Base-by-base conservation (phyloP, 345 rosid species). In the Microthlaspi erraticum region DNA sequence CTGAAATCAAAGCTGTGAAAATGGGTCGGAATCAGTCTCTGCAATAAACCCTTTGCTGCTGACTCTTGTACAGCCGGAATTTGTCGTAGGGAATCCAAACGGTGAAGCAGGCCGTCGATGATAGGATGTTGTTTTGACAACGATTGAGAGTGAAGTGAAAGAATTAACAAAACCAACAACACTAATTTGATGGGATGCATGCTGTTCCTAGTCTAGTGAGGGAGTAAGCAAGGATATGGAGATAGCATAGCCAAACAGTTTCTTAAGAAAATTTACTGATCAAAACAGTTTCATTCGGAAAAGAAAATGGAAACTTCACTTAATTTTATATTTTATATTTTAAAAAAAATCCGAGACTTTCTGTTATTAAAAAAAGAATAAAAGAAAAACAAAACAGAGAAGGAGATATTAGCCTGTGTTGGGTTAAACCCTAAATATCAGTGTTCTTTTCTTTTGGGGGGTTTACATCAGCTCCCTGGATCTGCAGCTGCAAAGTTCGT, bases 21-120 rank as follows among this genome's bases (percentile, higher is more conserved):
- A 75, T 91, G 90, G 53, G 86, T 56, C 16, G 94, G 93, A 66
- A 93, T 83, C 81, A 93, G 79, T 82, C 98, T 82, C 45, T 72
- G 69, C 62, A 93, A 71, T 4, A 93, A 79, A 77, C 81, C 89
- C 66, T 71, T 70, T 10, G 90, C 91, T n/a, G 98, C 94, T 38
- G 88, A 82, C 75, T 79, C 84, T 77, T 93, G 98, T 60, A 78
- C 78, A 12, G 87, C 79, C 2, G 92, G 43, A 63, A 90, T 52
- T 14, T 70, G 70, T 45, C 76, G 76, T 34, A 87, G 71, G 43
- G 97, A 86, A 71, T 93, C 91, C 78, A 91, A 72, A 66, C 90
- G 86, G 43, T 62, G 39, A 49, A 88, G 80, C 38, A 87, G 51
- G 68, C 54, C 19, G 1, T 82, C 66, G 4, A 91, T 78, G 34